A percentile compares a stretch with the other conserved stretches of the same genome.
phyloP scores from a whole-genome alignment of 2,329 filamentous ascomycete genomes.

The Fusarium penzigii region DNA sequence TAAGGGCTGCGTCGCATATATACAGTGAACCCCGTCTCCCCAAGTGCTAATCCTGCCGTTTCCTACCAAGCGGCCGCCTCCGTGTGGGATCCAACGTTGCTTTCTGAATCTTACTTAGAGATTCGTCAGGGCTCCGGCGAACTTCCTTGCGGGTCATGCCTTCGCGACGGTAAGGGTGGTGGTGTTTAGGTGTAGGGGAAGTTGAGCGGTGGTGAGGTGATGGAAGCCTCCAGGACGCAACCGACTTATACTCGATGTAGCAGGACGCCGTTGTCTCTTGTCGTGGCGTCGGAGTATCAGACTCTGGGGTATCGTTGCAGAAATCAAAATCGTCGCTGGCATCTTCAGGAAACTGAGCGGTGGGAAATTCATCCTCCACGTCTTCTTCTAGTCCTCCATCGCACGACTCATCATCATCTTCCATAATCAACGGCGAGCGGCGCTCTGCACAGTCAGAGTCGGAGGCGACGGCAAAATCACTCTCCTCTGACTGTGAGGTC shows the following conservation, averaged over 20 bases:
- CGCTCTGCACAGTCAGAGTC: conserved; percentile 48
- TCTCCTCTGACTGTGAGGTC: conserved; percentile 47
- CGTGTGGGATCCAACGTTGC: conserved; percentile 41
- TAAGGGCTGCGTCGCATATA: conserved; percentile 42
- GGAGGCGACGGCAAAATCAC: conserved; percentile 45
- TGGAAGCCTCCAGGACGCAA: conserved; percentile 35
- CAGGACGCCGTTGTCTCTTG: conserved; percentile 36
- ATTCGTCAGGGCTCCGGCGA: conserved; percentile 49
- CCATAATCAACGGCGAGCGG: conserved; percentile 34
- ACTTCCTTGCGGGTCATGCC: conserved; percentile 29
- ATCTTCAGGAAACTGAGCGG: conserved; percentile 43
- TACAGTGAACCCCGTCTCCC: conserved; percentile 37
- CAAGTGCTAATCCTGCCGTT: conserved; percentile 41
- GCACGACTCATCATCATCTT: conserved; percentile 32
- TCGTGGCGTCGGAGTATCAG: conserved; percentile 47
- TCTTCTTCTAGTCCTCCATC: conserved; percentile 35
- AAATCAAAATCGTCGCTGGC: conserved; percentile 36
- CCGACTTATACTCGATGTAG: conserved; percentile 40
- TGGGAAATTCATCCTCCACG: conserved; percentile 39
- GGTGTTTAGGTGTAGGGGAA: conserved; percentile 38
- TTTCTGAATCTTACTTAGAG: conserved; percentile 51
- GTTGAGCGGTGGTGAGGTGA: conserved; percentile 35
- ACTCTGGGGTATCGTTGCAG: conserved; percentile 40
- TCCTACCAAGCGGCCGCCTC: conserved; percentile 43
- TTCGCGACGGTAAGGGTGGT: conserved; percentile 31